Percentiles rank a stretch among this genome's conserved stretches.
These are phyloP conservation scores for Gaeumannomyces sp. DNA, from an alignment of 2,329 filamentous ascomycete genomes.

Conservation along the genomic window DNA sequence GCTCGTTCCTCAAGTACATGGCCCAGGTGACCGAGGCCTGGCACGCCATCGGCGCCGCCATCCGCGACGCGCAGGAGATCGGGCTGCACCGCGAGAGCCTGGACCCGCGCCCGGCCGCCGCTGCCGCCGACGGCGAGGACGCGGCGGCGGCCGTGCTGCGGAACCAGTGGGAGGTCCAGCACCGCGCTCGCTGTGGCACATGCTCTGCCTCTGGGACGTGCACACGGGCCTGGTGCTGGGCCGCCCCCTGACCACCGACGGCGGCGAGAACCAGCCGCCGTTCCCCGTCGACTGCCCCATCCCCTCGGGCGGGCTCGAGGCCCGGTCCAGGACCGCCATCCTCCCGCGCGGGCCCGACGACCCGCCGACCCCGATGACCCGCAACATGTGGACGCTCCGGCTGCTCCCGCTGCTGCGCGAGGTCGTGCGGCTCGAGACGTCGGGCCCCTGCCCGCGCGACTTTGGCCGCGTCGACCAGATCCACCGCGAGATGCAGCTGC, in stretches of 20 bases:
- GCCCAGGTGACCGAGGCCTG: slow-evolving; percentile 54
- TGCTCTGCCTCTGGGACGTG: slow-evolving; percentile 47
- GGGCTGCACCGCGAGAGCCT: slow-evolving; percentile 50
- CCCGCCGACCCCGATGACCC: slow-evolving; percentile 51
- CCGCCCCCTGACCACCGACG: slow-evolving; percentile 50
- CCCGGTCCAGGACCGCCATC: slow-evolving; percentile 41
- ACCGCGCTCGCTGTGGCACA: slow-evolving; percentile 51
- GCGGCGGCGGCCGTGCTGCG: slow-evolving; percentile 44
- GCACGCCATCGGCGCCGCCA: slow-evolving; percentile 50
- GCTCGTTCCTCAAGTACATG: slow-evolving; percentile 51
- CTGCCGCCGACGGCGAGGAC: slow-evolving; percentile 22
- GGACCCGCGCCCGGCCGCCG: slow-evolving; percentile 42
- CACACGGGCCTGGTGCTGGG: slow-evolving; percentile 48
- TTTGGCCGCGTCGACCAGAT: slow-evolving; percentile 47
- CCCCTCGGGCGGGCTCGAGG: slow-evolving; percentile 26
- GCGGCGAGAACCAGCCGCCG: slow-evolving; percentile 37
- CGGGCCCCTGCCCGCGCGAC: slow-evolving; percentile 49
- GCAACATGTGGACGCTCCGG: slow-evolving; percentile 44
- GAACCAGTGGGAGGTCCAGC: slow-evolving; percentile 53
- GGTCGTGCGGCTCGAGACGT: slow-evolving; percentile 49
- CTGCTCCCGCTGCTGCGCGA: slow-evolving; percentile 43
- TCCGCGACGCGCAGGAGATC: slow-evolving; percentile 57
- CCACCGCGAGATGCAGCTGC: slow-evolving; percentile 42
- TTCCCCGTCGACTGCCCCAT: slow-evolving; percentile 48
- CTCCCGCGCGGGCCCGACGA: slow-evolving; percentile 41